phyloP scores from a whole-genome alignment of 805 yeast genomes.

The Candida glaebosa region DNA sequence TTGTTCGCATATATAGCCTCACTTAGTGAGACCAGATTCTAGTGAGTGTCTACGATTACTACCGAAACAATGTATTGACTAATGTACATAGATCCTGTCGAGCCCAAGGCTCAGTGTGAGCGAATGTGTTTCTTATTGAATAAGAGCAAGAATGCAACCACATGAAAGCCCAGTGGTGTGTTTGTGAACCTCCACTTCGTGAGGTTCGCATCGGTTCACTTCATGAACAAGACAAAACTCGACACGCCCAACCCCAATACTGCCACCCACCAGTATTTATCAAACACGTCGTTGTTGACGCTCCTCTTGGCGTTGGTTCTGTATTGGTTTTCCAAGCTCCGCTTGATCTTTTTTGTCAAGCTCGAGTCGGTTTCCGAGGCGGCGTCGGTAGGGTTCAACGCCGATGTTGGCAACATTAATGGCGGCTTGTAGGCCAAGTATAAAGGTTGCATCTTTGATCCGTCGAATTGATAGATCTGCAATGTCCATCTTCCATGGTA shows the following conservation, averaged over 20 bases:
- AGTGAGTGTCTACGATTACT: too few species aligned
- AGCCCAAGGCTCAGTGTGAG: too few species aligned
- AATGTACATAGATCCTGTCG: too few species aligned
- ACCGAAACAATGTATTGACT: too few species aligned
- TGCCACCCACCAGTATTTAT: constrained; percentile 55
- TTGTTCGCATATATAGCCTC: too few species aligned
- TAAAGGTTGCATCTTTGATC: constrained; percentile 78
- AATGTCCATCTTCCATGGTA: constrained; percentile 84
- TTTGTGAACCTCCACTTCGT: too few species aligned
- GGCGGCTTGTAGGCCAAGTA: constrained; percentile 93
- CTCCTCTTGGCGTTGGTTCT: constrained; percentile 70
- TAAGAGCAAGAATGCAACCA: too few species aligned
- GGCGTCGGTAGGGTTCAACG: constrained; percentile 77
- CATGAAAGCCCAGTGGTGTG: too few species aligned
- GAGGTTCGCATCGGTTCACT: constrained; percentile 8
- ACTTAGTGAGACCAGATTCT: too few species aligned
- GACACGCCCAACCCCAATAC: constrained; percentile 42
- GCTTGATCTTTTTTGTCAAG: constrained; percentile 49
- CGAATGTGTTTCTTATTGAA: too few species aligned
- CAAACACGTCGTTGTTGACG: constrained; percentile 27
- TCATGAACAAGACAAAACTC: constrained; percentile 32
- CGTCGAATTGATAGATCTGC: constrained; percentile 73
- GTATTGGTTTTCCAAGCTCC: constrained; percentile 76
- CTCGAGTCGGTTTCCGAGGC: constrained; percentile 32
- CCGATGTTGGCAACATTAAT: constrained; percentile 89